Evolutionary conservation across 345 rosid genomes (phyloP).

Genomic region (Punica granatum): DNA sequence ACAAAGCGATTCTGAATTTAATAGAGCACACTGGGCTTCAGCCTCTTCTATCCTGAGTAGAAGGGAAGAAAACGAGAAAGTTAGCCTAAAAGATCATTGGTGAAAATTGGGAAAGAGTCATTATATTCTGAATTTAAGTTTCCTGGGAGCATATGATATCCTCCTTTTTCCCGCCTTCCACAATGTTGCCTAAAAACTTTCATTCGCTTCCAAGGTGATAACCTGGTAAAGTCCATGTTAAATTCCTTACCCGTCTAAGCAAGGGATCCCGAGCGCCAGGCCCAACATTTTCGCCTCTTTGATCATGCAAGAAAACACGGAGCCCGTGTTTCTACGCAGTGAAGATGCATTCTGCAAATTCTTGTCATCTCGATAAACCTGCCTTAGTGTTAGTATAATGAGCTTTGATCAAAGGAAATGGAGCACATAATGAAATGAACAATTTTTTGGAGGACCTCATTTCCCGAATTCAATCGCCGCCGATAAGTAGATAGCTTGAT

Average conservation of each 20-base stretch:
- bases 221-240: neutral
- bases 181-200: neutral
- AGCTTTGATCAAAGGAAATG: neutral
- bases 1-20: conserved; percentile 77
- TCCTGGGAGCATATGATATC: neutral
- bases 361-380: conserved; percentile 45
- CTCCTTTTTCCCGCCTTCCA: neutral
- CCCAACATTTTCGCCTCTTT: conserved; percentile 82
- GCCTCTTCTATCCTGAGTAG: conserved; percentile 77
- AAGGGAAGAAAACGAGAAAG: conserved; percentile 1
- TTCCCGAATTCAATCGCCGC: conserved; percentile 53
- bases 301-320: conserved; percentile 81
- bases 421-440: neutral
- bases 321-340: conserved; percentile 78
- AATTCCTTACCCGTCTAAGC: conserved; percentile 70
- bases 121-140: neutral
- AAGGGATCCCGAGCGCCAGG: conserved; percentile 73
- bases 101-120: neutral
- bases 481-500: conserved; percentile 74
- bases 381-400: neutral
- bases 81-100: neutral
- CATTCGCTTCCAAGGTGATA: neutral
- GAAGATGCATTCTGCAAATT: conserved; percentile 40
- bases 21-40: conserved; percentile 87
- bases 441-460: conserved; percentile 30